Conservation (phyloP, 371 early-diverging fungal genomes). For the Neoconidiobolus thromboides region DNA sequence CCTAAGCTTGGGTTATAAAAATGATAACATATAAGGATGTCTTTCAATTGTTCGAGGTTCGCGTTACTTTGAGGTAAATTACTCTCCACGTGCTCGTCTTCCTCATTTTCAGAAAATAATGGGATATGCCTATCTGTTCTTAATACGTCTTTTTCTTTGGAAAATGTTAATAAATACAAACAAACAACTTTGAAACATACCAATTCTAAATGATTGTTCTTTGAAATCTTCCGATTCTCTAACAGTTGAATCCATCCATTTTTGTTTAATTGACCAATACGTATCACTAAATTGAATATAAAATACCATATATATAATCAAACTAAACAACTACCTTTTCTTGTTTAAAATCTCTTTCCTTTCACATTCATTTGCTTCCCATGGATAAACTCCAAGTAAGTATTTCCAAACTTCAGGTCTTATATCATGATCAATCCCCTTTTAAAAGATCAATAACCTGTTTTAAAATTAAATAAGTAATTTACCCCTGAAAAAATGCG, state of each 20-base stretch:
- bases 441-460: not conserved
- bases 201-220: constrained; percentile 70
- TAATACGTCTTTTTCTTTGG: constrained; percentile 72
- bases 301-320: not conserved
- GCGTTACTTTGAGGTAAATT: constrained; percentile 25
- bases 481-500: constrained; percentile 42
- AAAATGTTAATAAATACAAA: not conserved
- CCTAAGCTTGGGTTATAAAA: constrained; percentile 28
- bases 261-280: constrained; percentile 52
- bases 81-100: not conserved
- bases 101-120: constrained; percentile 34
- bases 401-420: constrained; percentile 82
- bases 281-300: constrained; percentile 26
- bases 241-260: constrained; percentile 51
- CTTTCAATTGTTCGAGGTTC: constrained; percentile 61
- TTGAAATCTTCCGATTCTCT: constrained; percentile 32
- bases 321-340: constrained; percentile 21
- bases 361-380: constrained; percentile 59
- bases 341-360: constrained; percentile 35
- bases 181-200: constrained; percentile 13
- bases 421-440: constrained; percentile 60
- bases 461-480: not conserved
- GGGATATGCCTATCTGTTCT: constrained; percentile 74
- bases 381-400: constrained; percentile 63
- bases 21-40: constrained; percentile 78